phyloP scores from a whole-genome alignment of 225 moss, liverwort and hornwort species.

The Marchantia paleacea region DNA sequence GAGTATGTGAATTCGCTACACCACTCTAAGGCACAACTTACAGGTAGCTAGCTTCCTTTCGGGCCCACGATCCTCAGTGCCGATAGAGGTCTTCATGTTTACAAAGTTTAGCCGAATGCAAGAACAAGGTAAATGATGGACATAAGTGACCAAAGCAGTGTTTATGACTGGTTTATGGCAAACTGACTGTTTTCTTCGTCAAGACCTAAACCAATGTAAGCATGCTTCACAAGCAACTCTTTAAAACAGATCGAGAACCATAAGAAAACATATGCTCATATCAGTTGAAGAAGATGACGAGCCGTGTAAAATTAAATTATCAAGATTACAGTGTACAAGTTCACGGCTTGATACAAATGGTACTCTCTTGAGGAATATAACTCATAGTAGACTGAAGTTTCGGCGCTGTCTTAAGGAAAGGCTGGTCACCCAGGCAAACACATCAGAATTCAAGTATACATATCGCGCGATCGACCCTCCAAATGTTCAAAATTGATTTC shows the following conservation, averaged over 20 bases:
- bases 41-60: slow-evolving; percentile 5
- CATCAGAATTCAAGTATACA: not conserved
- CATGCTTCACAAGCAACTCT: not conserved
- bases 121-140: not conserved
- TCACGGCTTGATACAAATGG: too few species aligned
- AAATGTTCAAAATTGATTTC: not conserved
- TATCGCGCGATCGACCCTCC: not conserved
- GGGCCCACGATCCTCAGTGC: not conserved
- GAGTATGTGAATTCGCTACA: slow-evolving; percentile 34
- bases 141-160: not conserved
- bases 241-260: too few species aligned
- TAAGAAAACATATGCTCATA: too few species aligned
- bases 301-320: too few species aligned
- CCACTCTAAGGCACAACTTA: slow-evolving; percentile 27
- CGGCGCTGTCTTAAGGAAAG: not conserved
- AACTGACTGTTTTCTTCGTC: too few species aligned
- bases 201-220: not conserved
- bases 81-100: too few species aligned
- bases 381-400: not conserved
- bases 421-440: not conserved
- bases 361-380: too few species aligned
- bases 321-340: too few species aligned
- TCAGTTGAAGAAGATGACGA: too few species aligned
- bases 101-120: not conserved
- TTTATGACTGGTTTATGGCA: not conserved